Evolutionary conservation across 2,329 filamentous ascomycete species (phyloP), one percentile per base, ranked within the genome.

Genomic region (Pseudogymnoascus sp.): DNA sequence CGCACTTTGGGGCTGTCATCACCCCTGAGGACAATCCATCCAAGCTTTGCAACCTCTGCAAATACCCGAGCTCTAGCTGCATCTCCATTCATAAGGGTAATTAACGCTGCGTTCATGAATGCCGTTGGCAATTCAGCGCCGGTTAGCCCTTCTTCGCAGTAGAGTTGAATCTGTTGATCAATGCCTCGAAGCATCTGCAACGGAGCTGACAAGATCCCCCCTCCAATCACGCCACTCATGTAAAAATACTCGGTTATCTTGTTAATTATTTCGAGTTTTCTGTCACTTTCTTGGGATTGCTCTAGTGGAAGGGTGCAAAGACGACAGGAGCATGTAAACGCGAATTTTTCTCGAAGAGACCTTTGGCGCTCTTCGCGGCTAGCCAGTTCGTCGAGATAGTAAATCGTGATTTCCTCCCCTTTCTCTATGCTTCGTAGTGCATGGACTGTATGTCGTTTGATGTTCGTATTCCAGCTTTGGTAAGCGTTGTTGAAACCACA

Each of bases 391-490:
- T 23, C 46, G 1, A 76, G 67, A 65, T 76, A 77, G 37, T 64
- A 69, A 62, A 77, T 71, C 5, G 73, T 75, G 46, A 76, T 72
- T 63, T 77, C 75, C 60, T 76, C 72, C 19, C 72, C 73, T 59
- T 72, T 67, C 2, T 63, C 21, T 21, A 77, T 76, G 19, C 75
- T 69, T 64, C 70, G 69, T 44, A 74, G 62, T 62, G 74, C 72
- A 68, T 77, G 71, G 1, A 77, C 67, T 4, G 69, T 74, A 62
- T 70, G 66, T 63, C 63, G 63, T 44, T 72, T 66, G 21, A 72
- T 70, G 15, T 67, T 70, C 17, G 70, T 62, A 60, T 76, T 77
- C 73, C 72, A 77, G 44, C 65, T 63, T 42, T 74, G 72, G 61
- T 73, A 69, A 26, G 72, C 72, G 59, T 77, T 77, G 29, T 72